phyloP scores from a whole-genome alignment of 768 basidiomycete species.

The Cantharellus cinnabarinus region DNA sequence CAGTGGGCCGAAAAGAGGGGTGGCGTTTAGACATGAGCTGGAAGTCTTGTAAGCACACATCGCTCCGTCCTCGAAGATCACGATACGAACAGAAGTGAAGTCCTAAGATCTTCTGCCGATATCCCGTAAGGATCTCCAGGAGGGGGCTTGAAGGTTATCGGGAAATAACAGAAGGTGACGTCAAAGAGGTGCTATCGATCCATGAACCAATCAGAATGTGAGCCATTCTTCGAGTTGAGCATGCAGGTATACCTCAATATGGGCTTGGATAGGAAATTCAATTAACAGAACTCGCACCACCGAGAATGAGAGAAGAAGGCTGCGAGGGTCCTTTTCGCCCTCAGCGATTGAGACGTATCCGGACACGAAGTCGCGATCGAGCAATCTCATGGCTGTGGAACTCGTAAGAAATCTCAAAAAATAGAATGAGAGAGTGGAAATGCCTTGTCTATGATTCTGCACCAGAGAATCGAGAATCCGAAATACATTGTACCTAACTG shows the following conservation, averaged over 20 bases:
- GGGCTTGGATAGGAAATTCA: constrained; percentile 61
- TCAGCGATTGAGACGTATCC: constrained; percentile 69
- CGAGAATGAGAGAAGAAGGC: constrained; percentile 74
- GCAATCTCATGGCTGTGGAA: constrained; percentile 38
- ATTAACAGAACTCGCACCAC: constrained; percentile 70
- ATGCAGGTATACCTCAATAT: constrained; percentile 47
- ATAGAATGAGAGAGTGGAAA: constrained; percentile 1
- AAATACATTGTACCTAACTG: constrained; percentile 64
- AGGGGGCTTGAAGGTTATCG: constrained; percentile 88
- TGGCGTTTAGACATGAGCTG: constrained; percentile 55
- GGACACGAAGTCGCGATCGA: constrained; percentile 52
- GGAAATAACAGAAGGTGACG: constrained; percentile 94
- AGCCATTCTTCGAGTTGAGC: not conserved
- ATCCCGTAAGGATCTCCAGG: constrained; percentile 89
- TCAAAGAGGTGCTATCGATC: constrained; percentile 62
- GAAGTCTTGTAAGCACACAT: too few relatives aligned
- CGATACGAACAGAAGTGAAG: constrained; percentile 36
- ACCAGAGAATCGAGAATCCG: constrained; percentile 61
- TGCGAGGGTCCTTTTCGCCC: constrained; percentile 94
- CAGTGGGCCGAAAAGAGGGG: constrained; percentile 60
- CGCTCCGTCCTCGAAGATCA: not conserved
- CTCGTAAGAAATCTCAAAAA: not conserved
- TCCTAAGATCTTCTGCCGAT: constrained; percentile 65
- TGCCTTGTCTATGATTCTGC: constrained; percentile 46
- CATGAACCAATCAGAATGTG: not conserved